Conservation (phyloP, 768 basidiomycete genomes). For the Myochromella boudieri region DNA sequence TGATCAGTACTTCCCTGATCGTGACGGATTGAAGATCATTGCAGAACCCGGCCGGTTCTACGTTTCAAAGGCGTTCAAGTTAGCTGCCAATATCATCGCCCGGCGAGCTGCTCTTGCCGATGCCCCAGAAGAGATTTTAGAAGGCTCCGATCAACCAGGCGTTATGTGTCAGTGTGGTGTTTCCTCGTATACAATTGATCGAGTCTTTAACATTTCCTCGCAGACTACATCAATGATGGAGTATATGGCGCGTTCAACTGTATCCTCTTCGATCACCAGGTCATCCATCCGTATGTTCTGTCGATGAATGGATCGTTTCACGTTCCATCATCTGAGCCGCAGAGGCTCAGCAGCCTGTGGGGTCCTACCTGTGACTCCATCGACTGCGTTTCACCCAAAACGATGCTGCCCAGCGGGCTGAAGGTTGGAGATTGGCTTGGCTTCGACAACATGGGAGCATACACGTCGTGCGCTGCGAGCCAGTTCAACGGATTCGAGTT, state of each 20-base stretch:
- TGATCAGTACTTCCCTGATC: conserved; percentile 76
- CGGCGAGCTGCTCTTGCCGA: conserved; percentile 61
- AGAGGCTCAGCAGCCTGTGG: conserved; percentile 78
- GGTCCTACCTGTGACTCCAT: conserved; percentile 99
- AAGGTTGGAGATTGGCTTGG: conserved; percentile 96
- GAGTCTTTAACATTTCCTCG: conserved; percentile 12
- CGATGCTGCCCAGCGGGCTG: conserved; percentile 63
- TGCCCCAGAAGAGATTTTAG: conserved; percentile 24
- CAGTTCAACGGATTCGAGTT: conserved; percentile 92
- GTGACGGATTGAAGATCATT: conserved; percentile 72
- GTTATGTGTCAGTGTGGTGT: conserved; percentile 83
- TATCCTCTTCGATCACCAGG: conserved; percentile 96
- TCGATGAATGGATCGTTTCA: conserved; percentile 70
- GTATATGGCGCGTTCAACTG: conserved; percentile 98
- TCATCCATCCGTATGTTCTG: conserved; percentile 80
- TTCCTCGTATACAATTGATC: conserved; percentile 3
- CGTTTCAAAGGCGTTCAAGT: conserved; percentile 87
- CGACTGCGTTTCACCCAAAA: conserved; percentile 79
- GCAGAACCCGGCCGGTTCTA: conserved; percentile 97
- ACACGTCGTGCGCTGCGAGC: conserved; percentile 96
- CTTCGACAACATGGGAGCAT: conserved; percentile 98
- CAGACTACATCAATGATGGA: conserved; percentile 99
- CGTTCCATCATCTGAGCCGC: conserved; percentile 40
- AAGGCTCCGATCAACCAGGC: conserved; percentile 38
- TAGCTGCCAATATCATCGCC: conserved; percentile 93